Conservation (phyloP, 2,329 filamentous ascomycete genomes). For the Fusarium irregulare region DNA sequence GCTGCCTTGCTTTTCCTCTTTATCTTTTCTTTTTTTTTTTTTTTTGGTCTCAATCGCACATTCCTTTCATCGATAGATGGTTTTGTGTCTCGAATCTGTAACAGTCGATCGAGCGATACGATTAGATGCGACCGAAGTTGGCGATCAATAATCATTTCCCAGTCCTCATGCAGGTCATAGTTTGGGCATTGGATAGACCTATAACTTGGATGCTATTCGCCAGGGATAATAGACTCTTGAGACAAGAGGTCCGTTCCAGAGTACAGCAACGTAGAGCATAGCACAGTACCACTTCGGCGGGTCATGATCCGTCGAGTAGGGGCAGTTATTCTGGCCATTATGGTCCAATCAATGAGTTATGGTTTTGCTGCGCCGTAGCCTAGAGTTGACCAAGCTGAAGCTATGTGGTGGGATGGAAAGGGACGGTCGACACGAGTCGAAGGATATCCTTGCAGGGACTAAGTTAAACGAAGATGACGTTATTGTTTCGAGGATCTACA, state of each 20-base stretch:
- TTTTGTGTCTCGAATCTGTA: conserved; percentile 20
- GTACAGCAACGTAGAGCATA: not conserved
- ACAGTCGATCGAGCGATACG: conserved; percentile 7
- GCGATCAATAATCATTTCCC: not conserved
- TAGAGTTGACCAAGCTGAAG: conserved; percentile 23
- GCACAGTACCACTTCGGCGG: conserved; percentile 6
- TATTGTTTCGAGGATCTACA: conserved; percentile 3
- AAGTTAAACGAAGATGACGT: conserved; percentile 8
- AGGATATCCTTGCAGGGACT: not conserved
- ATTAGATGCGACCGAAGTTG: not conserved
- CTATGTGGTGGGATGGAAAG: not conserved
- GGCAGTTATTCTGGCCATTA: not conserved
- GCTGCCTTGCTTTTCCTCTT: not conserved
- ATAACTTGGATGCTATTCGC: not conserved
- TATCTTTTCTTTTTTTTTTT: not conserved
- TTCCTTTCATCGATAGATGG: not conserved
- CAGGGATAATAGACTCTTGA: conserved; percentile 8
- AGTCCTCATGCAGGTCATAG: conserved; percentile 12
- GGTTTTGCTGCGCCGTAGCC: conserved; percentile 20
- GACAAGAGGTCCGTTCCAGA: conserved; percentile 7
- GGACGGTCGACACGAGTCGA: not conserved
- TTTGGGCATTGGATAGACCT: not conserved
- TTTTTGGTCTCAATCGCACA: not conserved
- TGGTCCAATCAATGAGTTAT: conserved; percentile 15
- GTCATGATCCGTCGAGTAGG: conserved; percentile 3